Base-by-base conservation (phyloP, 1,284 basidiomycete genomes). In the Puccinia horiana region DNA sequence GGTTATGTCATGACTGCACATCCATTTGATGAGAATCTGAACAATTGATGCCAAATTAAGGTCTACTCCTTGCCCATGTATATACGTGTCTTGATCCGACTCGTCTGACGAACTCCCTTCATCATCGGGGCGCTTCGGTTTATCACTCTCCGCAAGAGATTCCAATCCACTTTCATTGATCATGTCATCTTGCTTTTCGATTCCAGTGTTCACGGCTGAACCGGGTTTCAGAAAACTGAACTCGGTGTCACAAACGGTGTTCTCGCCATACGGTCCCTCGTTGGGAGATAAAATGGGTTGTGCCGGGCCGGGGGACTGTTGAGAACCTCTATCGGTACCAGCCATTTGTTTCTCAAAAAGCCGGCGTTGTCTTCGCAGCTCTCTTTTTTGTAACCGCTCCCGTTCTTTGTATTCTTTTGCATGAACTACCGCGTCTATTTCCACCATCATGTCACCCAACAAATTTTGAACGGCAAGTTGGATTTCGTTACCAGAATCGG, bases 401-500 rank as follows among this genome's bases (percentile, higher is more conserved):
- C 63, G 65, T 56, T 72, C 67, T 47, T 73, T 69, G 42, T 73
- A 72, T 32, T 81, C 67, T 26, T 81, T 81, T 16, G 78, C 67
- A 58, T 81, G 78, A 0, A 93, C 93, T 35, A 96, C 92, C 78
- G 94, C 92, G n/a, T 91, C 91, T 84, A 96, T 95, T 87, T 99
- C 97, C 47, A 92, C 91, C 78, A 98, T 88, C 85, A 99, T 96
- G 84, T 96, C 94, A n/a, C 92, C 92, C 2, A 99, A 90, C 0
- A 97, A 90, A 83, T 93, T 93, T 86, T 97, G 94, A 8, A 96
- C 96, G 4, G 95, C 94, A 8, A 94, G 91, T 23, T 94, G 91
- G 20, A 99, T 96, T 85, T 99, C 96, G 84, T 94, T 92, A 16
- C 93, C 96, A 0, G 94, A 94, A 87, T 99, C 97, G 14, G 94